Evolutionary conservation across 192 early-diverging fungal genomes (phyloP).

Genomic region (Coemansia sp.): DNA sequence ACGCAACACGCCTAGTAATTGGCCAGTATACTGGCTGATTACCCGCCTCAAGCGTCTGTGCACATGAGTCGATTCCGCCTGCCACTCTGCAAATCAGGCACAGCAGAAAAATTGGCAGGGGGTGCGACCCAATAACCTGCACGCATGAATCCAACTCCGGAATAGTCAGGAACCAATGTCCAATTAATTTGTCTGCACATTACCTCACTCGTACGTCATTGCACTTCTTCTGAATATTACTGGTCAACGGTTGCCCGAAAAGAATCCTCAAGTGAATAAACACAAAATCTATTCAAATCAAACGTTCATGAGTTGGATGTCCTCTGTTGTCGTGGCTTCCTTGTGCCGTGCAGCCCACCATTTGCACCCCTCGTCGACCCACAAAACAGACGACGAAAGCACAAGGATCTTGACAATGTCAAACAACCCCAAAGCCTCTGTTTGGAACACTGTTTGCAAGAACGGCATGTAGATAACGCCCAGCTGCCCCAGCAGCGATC

Average conservation of each 20-base stretch:
- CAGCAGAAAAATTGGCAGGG: too few species aligned
- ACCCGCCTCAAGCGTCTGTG: too few species aligned
- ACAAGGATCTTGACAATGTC: constrained; percentile 72
- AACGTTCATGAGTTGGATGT: constrained; percentile 47
- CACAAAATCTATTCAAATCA: constrained; percentile 14
- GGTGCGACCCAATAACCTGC: too few species aligned
- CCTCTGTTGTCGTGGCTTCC: constrained; percentile 32
- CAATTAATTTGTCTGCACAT: constrained; percentile 7
- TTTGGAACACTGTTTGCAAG: constrained; percentile 92
- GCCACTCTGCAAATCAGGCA: neutral
- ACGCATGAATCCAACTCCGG: neutral
- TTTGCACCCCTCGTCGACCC: constrained; percentile 85
- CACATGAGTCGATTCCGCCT: too few species aligned
- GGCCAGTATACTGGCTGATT: neutral
- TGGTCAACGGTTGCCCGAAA: neutral
- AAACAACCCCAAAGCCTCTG: constrained; percentile 71
- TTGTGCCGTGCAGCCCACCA: constrained; percentile 49
- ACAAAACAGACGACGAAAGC: constrained; percentile 76
- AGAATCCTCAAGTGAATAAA: too few species aligned
- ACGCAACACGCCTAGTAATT: neutral
- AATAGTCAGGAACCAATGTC: constrained; percentile 2
- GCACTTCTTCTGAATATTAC: neutral
- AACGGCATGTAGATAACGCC: constrained; percentile 87
- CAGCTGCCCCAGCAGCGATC: constrained; percentile 82
- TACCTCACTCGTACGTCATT: constrained; percentile 7